Evolutionary conservation across 139 green algal species (phyloP).

Genomic region (Chlamydomonas schloesseri): DNA sequence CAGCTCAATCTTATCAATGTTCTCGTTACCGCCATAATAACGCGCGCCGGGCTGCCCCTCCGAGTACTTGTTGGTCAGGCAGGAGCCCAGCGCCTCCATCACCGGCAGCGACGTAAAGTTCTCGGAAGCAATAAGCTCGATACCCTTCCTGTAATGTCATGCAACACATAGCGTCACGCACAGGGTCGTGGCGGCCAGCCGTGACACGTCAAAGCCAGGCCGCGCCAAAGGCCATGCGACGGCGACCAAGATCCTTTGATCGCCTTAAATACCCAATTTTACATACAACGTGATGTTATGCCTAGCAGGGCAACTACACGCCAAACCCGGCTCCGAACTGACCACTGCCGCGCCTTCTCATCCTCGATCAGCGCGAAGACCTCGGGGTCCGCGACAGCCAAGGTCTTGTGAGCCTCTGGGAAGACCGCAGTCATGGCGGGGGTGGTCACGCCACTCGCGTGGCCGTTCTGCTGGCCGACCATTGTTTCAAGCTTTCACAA

Average conservation of each 20-base stretch:
- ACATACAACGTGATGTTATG: no score
- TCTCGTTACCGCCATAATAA: conserved; percentile 98
- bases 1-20: conserved; percentile 87
- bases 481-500: no score
- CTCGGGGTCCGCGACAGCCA: conserved; percentile 91
- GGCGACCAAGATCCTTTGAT: no score
- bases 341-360: conserved; percentile 95
- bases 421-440: conserved; percentile 80
- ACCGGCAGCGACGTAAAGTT: conserved; percentile 97
- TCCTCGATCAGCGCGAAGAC: conserved; percentile 92
- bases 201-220: no score
- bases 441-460: background rate
- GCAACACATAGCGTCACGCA: background rate
- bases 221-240: no score
- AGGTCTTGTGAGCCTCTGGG: conserved; percentile 78
- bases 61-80: conserved; percentile 98
- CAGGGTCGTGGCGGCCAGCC: no score
- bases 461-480: conserved; percentile 22
- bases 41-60: conserved; percentile 94
- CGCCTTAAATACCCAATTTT: no score
- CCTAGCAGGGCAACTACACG: no score
- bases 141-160: conserved; percentile 86
- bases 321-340: conserved; percentile 2
- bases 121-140: conserved; percentile 98
- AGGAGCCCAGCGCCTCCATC: conserved; percentile 96